These are phyloP conservation scores for Cucumis melo DNA, from an alignment of 306 rosid species.

Conservation along the genomic window DNA sequence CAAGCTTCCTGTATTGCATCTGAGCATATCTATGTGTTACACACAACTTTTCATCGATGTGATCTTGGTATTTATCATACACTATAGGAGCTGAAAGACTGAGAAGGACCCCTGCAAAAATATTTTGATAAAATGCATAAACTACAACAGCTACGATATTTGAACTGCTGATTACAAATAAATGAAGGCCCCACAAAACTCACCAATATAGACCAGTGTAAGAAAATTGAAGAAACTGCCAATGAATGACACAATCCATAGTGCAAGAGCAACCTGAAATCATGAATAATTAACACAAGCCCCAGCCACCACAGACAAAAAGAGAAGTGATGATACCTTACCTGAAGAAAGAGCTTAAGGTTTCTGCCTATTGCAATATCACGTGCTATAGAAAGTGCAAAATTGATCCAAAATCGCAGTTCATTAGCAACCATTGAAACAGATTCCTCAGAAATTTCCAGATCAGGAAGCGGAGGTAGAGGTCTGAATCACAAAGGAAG, in stretches of 20 bases:
- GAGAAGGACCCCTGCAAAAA: constrained; percentile 55
- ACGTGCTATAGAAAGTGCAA: constrained; percentile 45
- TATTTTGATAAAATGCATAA: background rate
- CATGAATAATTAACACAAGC: background rate
- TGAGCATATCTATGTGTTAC: constrained; percentile 28
- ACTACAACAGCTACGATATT: background rate
- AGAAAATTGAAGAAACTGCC: constrained; percentile 68
- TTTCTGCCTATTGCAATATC: constrained; percentile 73
- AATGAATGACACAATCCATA: constrained; percentile 47
- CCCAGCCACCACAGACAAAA: background rate
- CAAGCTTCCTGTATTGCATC: constrained; percentile 42
- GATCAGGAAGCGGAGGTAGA: constrained; percentile 88
- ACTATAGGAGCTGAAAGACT: constrained; percentile 73
- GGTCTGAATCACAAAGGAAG: constrained; percentile 44
- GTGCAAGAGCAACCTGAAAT: constrained; percentile 51
- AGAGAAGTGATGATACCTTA: constrained; percentile 5
- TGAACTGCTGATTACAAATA: background rate
- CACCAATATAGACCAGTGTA: constrained; percentile 58
- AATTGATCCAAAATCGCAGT: constrained; percentile 53
- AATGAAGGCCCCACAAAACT: constrained; percentile 15
- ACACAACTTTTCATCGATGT: constrained; percentile 40
- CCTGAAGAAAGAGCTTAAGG: constrained; percentile 59
- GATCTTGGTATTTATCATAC: constrained; percentile 80
- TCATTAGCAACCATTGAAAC: constrained; percentile 42
- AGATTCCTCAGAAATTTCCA: constrained; percentile 71